Conservation (phyloP, 306 rosid genomes). For the Arachis stenosperma region DNA sequence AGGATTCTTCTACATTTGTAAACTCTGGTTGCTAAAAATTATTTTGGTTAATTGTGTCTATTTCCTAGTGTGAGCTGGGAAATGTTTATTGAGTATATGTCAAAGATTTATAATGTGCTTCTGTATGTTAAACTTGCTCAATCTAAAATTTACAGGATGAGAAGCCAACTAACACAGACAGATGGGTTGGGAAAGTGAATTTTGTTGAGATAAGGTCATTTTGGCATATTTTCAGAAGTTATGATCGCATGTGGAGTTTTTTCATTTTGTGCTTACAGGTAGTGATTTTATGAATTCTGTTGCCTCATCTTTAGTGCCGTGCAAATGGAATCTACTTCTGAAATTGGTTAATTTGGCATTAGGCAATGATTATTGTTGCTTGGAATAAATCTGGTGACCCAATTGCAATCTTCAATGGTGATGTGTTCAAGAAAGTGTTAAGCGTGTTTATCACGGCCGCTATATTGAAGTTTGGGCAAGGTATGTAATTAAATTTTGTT, state of each 20-base stretch:
- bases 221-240: conserved; percentile 98
- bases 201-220: conserved; percentile 96
- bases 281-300: conserved; percentile 33
- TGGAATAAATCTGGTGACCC: conserved; percentile 94
- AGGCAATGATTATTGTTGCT: conserved; percentile 97
- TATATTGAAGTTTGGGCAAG: conserved; percentile 94
- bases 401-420: conserved; percentile 58
- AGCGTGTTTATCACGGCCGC: conserved; percentile 97
- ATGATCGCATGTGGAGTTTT: conserved; percentile 98
- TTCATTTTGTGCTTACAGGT: conserved; percentile 96
- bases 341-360: conserved; percentile 30
- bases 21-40: neutral
- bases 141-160: conserved; percentile 61
- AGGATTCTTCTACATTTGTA: neutral
- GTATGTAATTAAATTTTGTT: conserved; percentile 42
- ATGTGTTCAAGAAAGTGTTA: conserved; percentile 90
- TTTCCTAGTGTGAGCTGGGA: neutral
- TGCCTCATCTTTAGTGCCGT: conserved; percentile 21
- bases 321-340: conserved; percentile 27
- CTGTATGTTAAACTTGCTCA: conserved; percentile 23
- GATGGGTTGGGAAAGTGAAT: conserved; percentile 95
- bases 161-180: conserved; percentile 61
- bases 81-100: neutral
- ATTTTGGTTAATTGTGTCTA: neutral
- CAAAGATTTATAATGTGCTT: neutral